A percentile compares a stretch with the other conserved stretches of the same genome.
Conservation (phyloP, 257 asterid species). For the Nicotiana tabacum region DNA sequence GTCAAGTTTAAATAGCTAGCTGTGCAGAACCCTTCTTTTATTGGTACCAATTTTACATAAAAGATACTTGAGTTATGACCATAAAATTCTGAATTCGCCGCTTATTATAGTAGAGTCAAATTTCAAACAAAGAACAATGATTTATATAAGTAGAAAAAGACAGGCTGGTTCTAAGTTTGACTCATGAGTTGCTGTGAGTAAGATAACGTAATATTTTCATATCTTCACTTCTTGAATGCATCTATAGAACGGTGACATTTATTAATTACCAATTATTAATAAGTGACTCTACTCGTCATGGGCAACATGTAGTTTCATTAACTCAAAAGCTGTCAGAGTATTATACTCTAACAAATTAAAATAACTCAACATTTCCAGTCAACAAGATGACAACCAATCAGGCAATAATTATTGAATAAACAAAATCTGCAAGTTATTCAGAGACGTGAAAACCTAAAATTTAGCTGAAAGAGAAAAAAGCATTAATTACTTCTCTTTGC, state of each 20-base stretch:
- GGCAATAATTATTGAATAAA: background rate
- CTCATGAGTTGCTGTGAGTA: background rate
- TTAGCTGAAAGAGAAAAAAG: background rate
- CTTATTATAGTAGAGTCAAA: no score
- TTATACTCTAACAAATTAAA: background rate
- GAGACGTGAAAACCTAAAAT: background rate
- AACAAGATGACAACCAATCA: background rate
- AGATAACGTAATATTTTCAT: background rate
- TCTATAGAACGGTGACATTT: background rate
- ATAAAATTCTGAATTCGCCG: no score
- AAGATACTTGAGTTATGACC: no score
- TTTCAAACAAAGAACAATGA: background rate
- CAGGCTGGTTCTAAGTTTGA: background rate
- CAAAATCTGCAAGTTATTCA: background rate
- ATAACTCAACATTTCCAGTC: background rate
- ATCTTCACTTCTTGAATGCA: background rate
- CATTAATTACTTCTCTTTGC: background rate
- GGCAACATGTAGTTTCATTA: constrained; percentile 1
- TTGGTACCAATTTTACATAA: no score
- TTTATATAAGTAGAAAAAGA: background rate
- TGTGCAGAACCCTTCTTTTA: no score
- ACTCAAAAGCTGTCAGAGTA: background rate
- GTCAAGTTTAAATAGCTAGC: no score
- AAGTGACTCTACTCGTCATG: background rate
- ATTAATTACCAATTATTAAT: background rate